Conservation (phyloP, 495 filamentous ascomycete genomes). For the Venustampulla echinocandica region DNA sequence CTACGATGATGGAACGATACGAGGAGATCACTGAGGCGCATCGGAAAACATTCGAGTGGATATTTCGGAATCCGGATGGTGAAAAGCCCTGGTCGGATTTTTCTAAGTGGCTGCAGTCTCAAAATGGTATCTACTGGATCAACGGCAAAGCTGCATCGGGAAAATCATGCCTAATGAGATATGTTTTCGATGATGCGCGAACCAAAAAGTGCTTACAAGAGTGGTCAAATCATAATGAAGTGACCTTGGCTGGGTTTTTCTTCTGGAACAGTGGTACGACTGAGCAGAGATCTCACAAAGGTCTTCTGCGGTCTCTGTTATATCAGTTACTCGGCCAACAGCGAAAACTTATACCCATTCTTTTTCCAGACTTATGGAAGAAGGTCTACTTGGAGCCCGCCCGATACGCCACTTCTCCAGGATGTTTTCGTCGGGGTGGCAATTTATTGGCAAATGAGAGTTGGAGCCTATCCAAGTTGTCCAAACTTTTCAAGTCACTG, state of each 20-base stretch:
- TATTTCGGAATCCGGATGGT: constrained; percentile 5
- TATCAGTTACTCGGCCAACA: constrained; percentile 13
- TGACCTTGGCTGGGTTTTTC: constrained; percentile 22
- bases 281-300: constrained; percentile 24
- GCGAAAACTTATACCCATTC: constrained; percentile 7
- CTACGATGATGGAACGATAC: constrained; percentile 19
- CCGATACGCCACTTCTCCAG: constrained; percentile 18
- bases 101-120: constrained; percentile 14
- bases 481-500: not conserved
- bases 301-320: constrained; percentile 24
- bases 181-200: constrained; percentile 15
- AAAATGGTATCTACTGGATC: constrained; percentile 27
- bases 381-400: constrained; percentile 3
- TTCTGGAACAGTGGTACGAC: constrained; percentile 29
- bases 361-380: constrained; percentile 15
- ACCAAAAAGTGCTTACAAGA: constrained; percentile 6
- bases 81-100: constrained; percentile 10
- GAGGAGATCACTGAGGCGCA: constrained; percentile 18
- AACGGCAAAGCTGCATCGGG: constrained; percentile 31
- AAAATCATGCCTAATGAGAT: constrained; percentile 36
- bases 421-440: too few relatives aligned
- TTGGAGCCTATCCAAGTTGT: not conserved
- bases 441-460: constrained; percentile 10
- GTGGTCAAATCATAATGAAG: constrained; percentile 17
- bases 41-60: constrained; percentile 25